These are phyloP conservation scores for Aphanomyces astaci DNA, from an alignment of 352 stramenopile species.

Conservation along the genomic window DNA sequence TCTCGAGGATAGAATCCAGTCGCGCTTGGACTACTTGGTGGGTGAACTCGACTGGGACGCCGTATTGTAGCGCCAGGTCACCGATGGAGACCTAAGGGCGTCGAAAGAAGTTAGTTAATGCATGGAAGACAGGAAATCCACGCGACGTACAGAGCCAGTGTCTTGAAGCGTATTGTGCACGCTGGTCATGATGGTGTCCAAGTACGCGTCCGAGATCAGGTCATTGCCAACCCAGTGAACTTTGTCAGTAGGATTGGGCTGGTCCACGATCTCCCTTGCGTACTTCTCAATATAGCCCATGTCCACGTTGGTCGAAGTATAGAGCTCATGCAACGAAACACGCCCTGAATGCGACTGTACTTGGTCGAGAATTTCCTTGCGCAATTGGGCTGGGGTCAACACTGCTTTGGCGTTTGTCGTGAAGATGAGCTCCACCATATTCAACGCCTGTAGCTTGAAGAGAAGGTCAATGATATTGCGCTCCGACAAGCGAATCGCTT, in stretches of 20 bases:
- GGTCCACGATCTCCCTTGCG: conserved; percentile 37
- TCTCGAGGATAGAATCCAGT: conserved; percentile 45
- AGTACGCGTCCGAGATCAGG: conserved; percentile 69
- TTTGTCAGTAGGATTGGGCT: not conserved
- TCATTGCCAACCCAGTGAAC: conserved; percentile 44
- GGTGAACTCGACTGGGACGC: conserved; percentile 79
- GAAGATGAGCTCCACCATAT: conserved; percentile 71
- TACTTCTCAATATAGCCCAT: conserved; percentile 61
- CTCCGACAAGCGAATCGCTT: conserved; percentile 71
- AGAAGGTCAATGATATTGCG: conserved; percentile 78
- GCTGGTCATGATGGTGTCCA: conserved; percentile 80
- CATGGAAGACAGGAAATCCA: not conserved
- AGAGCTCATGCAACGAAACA: conserved; percentile 54
- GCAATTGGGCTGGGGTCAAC: conserved; percentile 58
- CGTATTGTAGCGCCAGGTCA: conserved; percentile 70
- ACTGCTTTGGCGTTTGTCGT: conserved; percentile 76
- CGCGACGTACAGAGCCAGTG: conserved; percentile 37
- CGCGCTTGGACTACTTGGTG: conserved; percentile 54
- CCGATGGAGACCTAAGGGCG: conserved; percentile 42
- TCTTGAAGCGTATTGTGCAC: conserved; percentile 70
- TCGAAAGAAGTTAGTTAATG: not conserved
- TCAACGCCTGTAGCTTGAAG: conserved; percentile 60
- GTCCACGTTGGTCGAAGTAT: conserved; percentile 64
- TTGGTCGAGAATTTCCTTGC: conserved; percentile 67
- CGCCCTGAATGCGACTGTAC: conserved; percentile 57